Evolutionary conservation across 2,329 filamentous ascomycete genomes (phyloP), one percentile per base, ranked within the genome.

Genomic region (Ceratocystis huliohia): DNA sequence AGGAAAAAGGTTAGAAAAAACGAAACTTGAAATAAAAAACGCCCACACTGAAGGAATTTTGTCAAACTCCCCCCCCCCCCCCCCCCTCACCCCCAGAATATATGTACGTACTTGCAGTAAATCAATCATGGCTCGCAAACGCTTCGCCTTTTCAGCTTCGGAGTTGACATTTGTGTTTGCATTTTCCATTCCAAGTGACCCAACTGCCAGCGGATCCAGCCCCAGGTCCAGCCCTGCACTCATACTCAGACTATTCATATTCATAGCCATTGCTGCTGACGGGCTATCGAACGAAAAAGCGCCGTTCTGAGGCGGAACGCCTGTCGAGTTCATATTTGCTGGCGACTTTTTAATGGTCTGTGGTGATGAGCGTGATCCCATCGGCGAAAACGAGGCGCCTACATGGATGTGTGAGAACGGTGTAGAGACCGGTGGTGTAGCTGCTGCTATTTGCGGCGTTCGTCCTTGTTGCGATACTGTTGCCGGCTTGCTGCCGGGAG

Each of bases 301-400:
- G 5, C 77, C 77, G 22, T 37, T 48, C 56, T 65, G 64, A 2
- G 64, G 44, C 41, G 56, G 53, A 5, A 37, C 33, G 73, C 79
- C 78, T 68, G 83, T 71, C 1, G 76, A 78, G 13, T 78, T 78
- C 53, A 76, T 75, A 50, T 79, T 80, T 13, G 83, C 84, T 0
- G 84, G 84, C 5, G 84, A 86, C 71, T 84, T 84, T 75, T 84
- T 85, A 50, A 86, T 77, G 66, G 85, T 82, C 73, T 87, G 84
- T 3, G 85, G 85, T 64, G 85, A 87, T 7, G 83, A 85, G 63
- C 80, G 78, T 8, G 78, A 80, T 41, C 79, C 83, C 33, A 76
- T 78, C 3, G 84, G 84, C 1, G 84, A 85, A 72, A 86, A 83
- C 45, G 80, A 82, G n/a, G 80, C 78, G 64, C 82, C 79, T 1